A percentile compares a stretch with the other conserved stretches of the same genome.
phyloP scores from a whole-genome alignment of 176 grass and related monocot genomes.

The Hordeum vulgare region MorexV3_pseudomolecules_assembly NC_058523.1:561676179-561676678 shows the following conservation, averaged over 20 bases:
- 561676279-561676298: not conserved
- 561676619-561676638: not conserved
- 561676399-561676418: not conserved
- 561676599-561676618: not conserved
- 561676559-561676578: not conserved
- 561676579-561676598: not conserved
- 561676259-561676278: not conserved
- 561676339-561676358: not conserved
- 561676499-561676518: not conserved
- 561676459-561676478: not conserved
- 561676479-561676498: not conserved
- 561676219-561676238: not conserved
- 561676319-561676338: not conserved
- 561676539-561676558: not conserved
- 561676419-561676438: not conserved
- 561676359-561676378: not conserved
- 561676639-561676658: slow-evolving; percentile 8
- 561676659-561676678: not conserved
- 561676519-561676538: not conserved
- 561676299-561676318: not conserved
- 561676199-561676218: not conserved
- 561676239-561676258: not conserved
- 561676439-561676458: not conserved
- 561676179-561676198: not conserved
- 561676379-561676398: not conserved